Percentiles rank a stretch among this genome's conserved stretches.
These are phyloP conservation scores for Trichoderma simmonsii DNA, from an alignment of 2,329 filamentous ascomycete species.

Conservation along the genomic window DNA sequence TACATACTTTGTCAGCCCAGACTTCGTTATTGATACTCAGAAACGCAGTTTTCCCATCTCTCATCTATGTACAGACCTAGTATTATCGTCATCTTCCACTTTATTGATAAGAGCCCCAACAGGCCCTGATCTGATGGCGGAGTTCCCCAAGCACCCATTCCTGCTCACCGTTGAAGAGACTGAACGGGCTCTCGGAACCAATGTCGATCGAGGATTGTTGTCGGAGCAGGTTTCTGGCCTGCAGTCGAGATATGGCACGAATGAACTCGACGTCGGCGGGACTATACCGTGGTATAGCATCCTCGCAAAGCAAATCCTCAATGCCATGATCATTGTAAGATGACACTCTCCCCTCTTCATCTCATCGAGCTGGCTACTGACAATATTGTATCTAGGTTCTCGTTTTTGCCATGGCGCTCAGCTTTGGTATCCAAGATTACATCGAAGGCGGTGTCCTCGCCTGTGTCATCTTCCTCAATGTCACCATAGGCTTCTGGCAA, in stretches of 20 bases:
- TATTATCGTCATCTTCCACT: background rate
- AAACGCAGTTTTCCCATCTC: background rate
- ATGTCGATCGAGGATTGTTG: constrained; percentile 65
- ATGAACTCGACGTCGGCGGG: constrained; percentile 67
- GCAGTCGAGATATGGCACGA: constrained; percentile 59
- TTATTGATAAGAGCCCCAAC: background rate
- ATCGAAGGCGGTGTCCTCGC: constrained; percentile 66
- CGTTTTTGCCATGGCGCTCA: constrained; percentile 71
- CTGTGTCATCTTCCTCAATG: constrained; percentile 66
- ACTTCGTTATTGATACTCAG: background rate
- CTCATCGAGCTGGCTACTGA: background rate
- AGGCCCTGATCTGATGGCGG: constrained; percentile 29
- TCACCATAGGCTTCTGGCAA: constrained; percentile 64
- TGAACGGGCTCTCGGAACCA: constrained; percentile 57
- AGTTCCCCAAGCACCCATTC: constrained; percentile 56
- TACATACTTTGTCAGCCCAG: background rate
- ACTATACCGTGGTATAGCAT: constrained; percentile 70
- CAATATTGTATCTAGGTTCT: constrained; percentile 53
- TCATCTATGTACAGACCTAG: background rate
- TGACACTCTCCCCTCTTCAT: too few relatives aligned
- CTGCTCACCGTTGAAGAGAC: constrained; percentile 61
- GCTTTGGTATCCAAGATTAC: constrained; percentile 64
- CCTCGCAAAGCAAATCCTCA: constrained; percentile 67
- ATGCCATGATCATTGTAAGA: constrained; percentile 71
- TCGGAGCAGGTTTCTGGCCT: constrained; percentile 57